phyloP scores from a whole-genome alignment of 495 filamentous ascomycete species.

The Niebla homalea region DNA sequence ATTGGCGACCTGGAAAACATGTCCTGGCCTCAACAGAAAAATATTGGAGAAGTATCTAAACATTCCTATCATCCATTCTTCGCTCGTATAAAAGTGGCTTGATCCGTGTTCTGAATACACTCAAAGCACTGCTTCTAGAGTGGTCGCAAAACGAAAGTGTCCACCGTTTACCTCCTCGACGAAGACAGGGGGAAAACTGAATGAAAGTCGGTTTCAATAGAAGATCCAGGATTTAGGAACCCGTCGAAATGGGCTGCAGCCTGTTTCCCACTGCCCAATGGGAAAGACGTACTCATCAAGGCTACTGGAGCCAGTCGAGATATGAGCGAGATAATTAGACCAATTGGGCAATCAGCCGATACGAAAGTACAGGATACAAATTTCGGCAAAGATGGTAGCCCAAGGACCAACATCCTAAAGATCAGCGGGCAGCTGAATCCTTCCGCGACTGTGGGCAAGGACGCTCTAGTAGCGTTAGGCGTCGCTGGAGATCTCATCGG shows the following conservation, averaged over 20 bases:
- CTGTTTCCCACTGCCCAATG: not conserved
- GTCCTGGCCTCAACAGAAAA: not conserved
- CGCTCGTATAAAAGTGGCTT: not conserved
- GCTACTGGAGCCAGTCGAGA: not conserved
- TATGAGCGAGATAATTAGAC: conserved; percentile 1
- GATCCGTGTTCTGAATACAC: not conserved
- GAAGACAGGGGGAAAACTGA: too few species aligned
- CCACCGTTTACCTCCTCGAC: not conserved
- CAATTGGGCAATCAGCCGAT: not conserved
- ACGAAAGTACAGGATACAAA: not conserved
- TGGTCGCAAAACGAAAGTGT: not conserved
- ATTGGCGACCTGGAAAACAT: not conserved
- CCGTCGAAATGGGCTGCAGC: not conserved
- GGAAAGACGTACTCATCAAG: not conserved
- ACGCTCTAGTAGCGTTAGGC: conserved; percentile 1
- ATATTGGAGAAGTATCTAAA: not conserved
- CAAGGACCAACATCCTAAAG: conserved; percentile 1
- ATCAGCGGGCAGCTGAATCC: not conserved
- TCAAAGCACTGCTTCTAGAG: not conserved
- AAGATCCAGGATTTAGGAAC: not conserved
- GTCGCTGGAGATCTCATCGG: conserved; percentile 3
- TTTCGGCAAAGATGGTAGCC: not conserved
- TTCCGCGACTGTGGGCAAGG: conserved; percentile 3
- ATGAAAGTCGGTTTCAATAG: not conserved
- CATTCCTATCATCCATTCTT: not conserved